These are phyloP conservation scores for Talaromyces adpressus DNA, from an alignment of 495 filamentous ascomycete genomes.

Conservation along the genomic window DNA sequence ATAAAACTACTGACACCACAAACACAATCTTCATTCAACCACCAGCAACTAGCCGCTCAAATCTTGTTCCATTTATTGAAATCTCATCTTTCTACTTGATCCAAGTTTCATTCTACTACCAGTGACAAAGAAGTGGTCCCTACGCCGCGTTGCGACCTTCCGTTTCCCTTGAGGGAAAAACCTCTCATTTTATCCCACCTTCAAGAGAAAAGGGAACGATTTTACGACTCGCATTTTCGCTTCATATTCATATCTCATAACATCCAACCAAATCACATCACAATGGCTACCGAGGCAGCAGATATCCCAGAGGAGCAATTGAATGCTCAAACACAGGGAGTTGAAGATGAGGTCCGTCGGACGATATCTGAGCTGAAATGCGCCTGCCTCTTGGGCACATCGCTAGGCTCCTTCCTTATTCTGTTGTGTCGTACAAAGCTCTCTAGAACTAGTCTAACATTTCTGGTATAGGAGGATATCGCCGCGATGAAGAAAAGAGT, in stretches of 20 bases:
- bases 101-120: background rate
- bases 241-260: background rate
- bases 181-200: background rate
- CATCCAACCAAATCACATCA: conserved; percentile 8
- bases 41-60: background rate
- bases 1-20: background rate
- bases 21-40: background rate
- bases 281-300: conserved; percentile 31
- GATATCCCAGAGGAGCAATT: conserved; percentile 35
- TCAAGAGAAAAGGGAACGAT: background rate
- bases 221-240: background rate
- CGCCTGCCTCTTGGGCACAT: background rate
- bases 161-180: conserved; percentile 2
- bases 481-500: conserved; percentile 96
- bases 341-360: conserved; percentile 38
- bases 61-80: background rate
- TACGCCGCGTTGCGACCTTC: background rate
- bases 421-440: background rate
- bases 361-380: background rate
- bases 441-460: background rate
- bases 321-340: conserved; percentile 31
- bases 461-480: conserved; percentile 71
- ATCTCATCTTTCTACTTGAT: background rate
- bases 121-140: background rate
- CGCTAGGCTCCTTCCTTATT: background rate